phyloP scores from a whole-genome alignment of 306 rosid species.

The Fagus crenata region DNA sequence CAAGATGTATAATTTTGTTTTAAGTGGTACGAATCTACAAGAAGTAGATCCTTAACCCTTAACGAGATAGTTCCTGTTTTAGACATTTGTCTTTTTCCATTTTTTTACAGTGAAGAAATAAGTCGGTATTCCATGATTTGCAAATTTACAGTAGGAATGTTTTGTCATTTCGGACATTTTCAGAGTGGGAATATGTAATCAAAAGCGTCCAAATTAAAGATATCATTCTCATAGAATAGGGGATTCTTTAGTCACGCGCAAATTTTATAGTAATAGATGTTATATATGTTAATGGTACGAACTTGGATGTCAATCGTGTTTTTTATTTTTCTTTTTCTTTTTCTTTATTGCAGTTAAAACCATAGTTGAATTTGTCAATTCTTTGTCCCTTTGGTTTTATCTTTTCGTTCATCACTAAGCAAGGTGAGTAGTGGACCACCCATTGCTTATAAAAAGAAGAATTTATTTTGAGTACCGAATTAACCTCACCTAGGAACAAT shows the following conservation, averaged over 20 bases:
- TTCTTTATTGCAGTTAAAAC: not conserved
- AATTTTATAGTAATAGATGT: not conserved
- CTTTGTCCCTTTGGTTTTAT: constrained; percentile 2
- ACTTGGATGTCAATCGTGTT: constrained; percentile 25
- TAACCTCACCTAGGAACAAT: constrained; percentile 24
- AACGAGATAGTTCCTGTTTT: not conserved
- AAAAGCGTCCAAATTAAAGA: constrained; percentile 26
- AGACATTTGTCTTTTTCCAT: constrained; percentile 5
- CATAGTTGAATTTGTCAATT: not conserved
- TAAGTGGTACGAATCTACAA: no score
- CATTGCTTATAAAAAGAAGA: constrained; percentile 14
- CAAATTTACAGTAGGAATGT: no score
- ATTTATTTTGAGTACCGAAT: not conserved
- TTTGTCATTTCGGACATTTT: not conserved
- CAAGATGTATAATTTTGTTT: not conserved
- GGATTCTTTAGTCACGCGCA: constrained; percentile 26
- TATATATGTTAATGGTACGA: not conserved
- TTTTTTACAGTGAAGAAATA: not conserved
- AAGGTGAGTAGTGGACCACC: constrained; percentile 33
- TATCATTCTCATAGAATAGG: constrained; percentile 21
- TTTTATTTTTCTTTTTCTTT: not conserved
- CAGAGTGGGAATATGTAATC: constrained; percentile 6
- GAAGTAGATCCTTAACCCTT: no score
- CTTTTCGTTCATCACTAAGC: not conserved
- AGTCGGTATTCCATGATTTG: not conserved